A percentile compares a stretch with the other conserved stretches of the same genome.
Evolutionary conservation across 768 basidiomycete genomes (phyloP).

Genomic region (Boletus vinaceobasis): DNA sequence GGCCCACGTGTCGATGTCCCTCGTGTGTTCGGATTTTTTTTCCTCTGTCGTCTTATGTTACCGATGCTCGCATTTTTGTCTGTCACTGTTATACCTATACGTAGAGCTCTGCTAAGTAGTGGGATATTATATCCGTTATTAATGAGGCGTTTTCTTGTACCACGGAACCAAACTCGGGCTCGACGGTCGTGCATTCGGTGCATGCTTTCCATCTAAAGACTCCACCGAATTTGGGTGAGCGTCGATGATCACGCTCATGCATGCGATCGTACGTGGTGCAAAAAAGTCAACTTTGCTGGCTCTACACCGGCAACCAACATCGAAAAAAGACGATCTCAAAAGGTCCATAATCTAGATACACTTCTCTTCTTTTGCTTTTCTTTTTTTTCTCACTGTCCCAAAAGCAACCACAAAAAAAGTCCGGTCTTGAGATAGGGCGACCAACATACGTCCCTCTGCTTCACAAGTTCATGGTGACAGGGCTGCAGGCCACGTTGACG

Average conservation of each 20-base stretch:
- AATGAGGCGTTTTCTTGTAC: background rate
- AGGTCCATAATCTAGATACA: background rate
- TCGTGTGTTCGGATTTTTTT: background rate
- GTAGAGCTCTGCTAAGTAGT: conserved; percentile 6
- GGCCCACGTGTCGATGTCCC: too few relatives aligned
- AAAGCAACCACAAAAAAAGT: conserved; percentile 1
- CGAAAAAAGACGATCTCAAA: background rate
- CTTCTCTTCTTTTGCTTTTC: background rate
- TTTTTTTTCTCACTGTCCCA: background rate
- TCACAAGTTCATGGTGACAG: conserved; percentile 5
- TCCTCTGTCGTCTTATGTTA: conserved; percentile 1
- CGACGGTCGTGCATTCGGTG: background rate
- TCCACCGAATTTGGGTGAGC: too few relatives aligned
- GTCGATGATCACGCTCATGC: background rate
- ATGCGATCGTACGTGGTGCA: background rate
- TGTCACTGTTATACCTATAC: conserved; percentile 1
- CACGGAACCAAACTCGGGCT: background rate
- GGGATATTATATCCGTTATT: conserved; percentile 13
- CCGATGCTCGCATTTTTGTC: conserved; percentile 1
- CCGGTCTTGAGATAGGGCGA: background rate
- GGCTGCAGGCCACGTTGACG: conserved; percentile 3
- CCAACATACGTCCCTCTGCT: background rate
- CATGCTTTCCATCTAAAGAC: too few relatives aligned
- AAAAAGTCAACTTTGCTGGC: background rate
- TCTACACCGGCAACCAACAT: background rate